A percentile compares a stretch with the other conserved stretches of the same genome.
phyloP scores from a whole-genome alignment of 2,329 filamentous ascomycete genomes.

The Cryphonectria carpinicola region DNA sequence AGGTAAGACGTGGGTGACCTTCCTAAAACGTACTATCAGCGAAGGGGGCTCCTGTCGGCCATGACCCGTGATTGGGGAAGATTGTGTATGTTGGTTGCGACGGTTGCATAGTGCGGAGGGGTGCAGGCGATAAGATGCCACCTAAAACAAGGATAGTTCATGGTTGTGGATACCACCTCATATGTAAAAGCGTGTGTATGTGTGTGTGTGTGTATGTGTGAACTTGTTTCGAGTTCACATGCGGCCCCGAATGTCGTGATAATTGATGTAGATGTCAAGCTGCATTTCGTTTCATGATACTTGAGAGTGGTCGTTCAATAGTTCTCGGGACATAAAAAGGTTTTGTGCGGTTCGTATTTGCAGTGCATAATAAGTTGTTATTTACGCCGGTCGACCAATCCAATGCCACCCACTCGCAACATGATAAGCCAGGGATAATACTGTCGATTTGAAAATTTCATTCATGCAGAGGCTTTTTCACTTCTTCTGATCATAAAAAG shows the following conservation, averaged over 20 bases:
- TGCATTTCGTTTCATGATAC: not conserved
- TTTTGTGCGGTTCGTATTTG: not conserved
- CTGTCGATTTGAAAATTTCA: not conserved
- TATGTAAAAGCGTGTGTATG: not conserved
- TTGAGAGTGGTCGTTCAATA: not conserved
- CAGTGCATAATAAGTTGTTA: not conserved
- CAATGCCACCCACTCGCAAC: not conserved
- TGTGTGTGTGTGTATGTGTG: not conserved
- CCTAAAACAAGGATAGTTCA: not conserved
- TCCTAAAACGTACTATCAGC: constrained; percentile 18
- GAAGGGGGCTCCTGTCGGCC: not conserved
- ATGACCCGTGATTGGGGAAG: constrained; percentile 18
- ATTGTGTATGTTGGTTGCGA: not conserved
- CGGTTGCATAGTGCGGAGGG: not conserved
- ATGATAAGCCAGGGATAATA: not conserved
- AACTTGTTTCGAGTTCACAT: not conserved
- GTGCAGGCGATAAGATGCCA: constrained; percentile 8
- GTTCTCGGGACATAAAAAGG: not conserved
- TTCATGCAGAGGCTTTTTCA: not conserved
- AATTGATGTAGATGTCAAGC: constrained; percentile 6
- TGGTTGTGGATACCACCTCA: constrained; percentile 2
- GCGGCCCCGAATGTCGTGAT: not conserved
- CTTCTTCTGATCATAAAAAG: not conserved
- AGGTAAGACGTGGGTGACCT: constrained; percentile 6
- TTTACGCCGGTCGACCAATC: not conserved